Evolutionary conservation across 305 asterid genomes (phyloP), one percentile per base, ranked within the genome.

Genomic region (Rubia peregrina): DNA sequence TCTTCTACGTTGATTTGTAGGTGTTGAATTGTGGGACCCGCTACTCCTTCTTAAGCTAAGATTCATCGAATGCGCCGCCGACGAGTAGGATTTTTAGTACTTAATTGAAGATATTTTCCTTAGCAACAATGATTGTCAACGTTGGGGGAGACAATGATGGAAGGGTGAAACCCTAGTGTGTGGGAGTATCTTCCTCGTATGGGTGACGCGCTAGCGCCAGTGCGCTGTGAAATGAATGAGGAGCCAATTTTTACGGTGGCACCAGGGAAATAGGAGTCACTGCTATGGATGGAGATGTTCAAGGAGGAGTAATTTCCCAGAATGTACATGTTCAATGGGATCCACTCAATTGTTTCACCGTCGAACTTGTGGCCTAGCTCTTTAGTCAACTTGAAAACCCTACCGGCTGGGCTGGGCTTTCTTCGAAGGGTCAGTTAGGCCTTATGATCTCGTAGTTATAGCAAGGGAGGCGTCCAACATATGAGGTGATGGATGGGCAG

Each of bases 241-340:
- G 94, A 66, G 88, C 89, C 4, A 90, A 81, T 72, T 90, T 88
- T 0, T 92, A 78, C 7, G 90, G 87, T 12, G 90, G 92, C 21
- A 90, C 91, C 6, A 85, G 81, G 13, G 85, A 74, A 1, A 83
- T 78, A 14, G 91, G 91, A 77, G 79, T 94, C 91, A 76, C 90
- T 83, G 86, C 94, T 87, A 0, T 92, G 78, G 21, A 84, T 82
- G 10, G 97, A 83, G 74, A 87, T 82, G 78, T 87, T 90, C 0
- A 88, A 89, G 0, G 92, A 80, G 4, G 92, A 83, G 67, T 80
- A 86, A 71, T 88, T 88, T 0, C 93, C 93, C 42, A 95, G 97
- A 33, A 88, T 88, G 95, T 88, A 12, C 97, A 94, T 13, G 96
- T 90, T 6, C 97, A 96, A 12, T 94, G 88, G 73, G 94, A 90